A percentile compares a stretch with the other conserved stretches of the same genome.
Conservation (phyloP, 768 basidiomycete genomes). For the Lactarius pseudohatsudake region DNA sequence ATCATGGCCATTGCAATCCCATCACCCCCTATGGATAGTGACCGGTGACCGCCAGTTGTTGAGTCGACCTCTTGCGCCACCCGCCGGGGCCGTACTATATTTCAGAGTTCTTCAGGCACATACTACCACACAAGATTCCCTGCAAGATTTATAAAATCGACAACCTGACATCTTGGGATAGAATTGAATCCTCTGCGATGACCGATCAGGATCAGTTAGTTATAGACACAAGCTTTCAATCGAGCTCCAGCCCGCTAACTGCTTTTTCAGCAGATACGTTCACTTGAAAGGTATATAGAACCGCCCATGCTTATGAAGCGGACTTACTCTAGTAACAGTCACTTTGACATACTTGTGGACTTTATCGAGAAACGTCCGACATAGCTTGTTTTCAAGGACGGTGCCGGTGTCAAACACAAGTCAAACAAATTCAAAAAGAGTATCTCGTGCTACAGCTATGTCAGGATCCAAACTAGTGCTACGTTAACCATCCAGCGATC, state of each 20-base stretch:
- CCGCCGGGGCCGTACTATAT: too few relatives aligned
- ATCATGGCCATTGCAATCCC: too few relatives aligned
- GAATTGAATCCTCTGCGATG: too few relatives aligned
- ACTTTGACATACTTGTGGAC: neutral
- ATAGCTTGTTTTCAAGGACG: neutral
- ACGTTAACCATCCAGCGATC: neutral
- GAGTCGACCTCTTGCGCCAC: too few relatives aligned
- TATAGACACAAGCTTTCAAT: too few relatives aligned
- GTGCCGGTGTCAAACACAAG: neutral
- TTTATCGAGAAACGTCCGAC: neutral
- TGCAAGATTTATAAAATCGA: too few relatives aligned
- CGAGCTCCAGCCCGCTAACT: too few relatives aligned
- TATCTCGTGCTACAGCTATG: neutral
- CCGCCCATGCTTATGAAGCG: neutral
- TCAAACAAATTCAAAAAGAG: neutral
- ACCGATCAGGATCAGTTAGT: too few relatives aligned
- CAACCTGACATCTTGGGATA: too few relatives aligned
- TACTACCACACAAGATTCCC: too few relatives aligned
- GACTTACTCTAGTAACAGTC: neutral
- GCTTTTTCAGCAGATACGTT: neutral
- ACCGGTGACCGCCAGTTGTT: slow-evolving; percentile 27
- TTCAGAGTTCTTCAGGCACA: too few relatives aligned
- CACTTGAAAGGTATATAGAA: neutral
- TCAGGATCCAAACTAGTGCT: neutral
- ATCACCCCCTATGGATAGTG: too few relatives aligned